A percentile compares a stretch with the other conserved stretches of the same genome.
phyloP scores from a whole-genome alignment of 768 basidiomycete genomes.

The Mrakia frigida region DNA sequence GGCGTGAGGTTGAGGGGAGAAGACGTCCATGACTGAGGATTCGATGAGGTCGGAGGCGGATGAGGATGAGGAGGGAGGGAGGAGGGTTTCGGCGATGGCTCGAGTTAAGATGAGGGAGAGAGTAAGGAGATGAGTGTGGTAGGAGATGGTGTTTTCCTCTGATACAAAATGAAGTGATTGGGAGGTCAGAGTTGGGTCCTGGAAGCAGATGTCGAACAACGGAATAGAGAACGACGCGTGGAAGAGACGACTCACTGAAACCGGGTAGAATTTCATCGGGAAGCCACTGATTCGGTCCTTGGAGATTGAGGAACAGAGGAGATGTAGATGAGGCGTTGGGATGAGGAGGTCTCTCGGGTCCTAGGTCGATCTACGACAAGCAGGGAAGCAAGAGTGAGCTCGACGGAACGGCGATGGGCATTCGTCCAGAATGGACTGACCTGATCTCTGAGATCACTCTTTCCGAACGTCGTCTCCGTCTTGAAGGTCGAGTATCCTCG shows the following conservation, averaged over 20 bases:
- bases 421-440: background rate
- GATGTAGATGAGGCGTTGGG: background rate
- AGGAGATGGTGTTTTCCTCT: background rate
- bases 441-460: slow-evolving; percentile 3
- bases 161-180: background rate
- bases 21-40: background rate
- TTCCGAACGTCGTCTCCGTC: slow-evolving; percentile 11
- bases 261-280: background rate
- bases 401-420: background rate
- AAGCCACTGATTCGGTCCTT: slow-evolving; percentile 3
- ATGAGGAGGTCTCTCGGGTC: background rate
- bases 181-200: background rate
- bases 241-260: background rate
- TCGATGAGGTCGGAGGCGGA: background rate
- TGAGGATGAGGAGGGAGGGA: background rate
- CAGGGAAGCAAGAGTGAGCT: background rate
- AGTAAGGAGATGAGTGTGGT: slow-evolving; percentile 1
- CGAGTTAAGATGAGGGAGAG: background rate
- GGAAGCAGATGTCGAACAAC: too few relatives aligned
- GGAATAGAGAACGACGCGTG: background rate
- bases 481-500: slow-evolving; percentile 12
- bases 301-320: background rate
- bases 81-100: slow-evolving; percentile 8
- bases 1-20: slow-evolving; percentile 1
- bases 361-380: background rate